Base-by-base conservation (phyloP, 805 yeast genomes). In the Kodamaea neixiangensis region DNA sequence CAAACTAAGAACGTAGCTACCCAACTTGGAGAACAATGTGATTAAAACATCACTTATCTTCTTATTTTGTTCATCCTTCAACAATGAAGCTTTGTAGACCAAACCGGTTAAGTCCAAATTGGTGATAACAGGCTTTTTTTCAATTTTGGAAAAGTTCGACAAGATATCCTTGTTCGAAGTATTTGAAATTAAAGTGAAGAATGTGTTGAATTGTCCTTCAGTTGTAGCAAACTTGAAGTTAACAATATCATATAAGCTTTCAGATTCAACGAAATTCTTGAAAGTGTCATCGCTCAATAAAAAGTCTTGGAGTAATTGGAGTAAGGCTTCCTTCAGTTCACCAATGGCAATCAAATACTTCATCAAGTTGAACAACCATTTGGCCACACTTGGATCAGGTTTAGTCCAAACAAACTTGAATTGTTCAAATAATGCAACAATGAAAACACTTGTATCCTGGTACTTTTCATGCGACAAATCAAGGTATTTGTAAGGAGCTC, bases 401-500 rank as follows among this genome's bases (percentile, higher is more conserved):
- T 57, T 52, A 0, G 65, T 68, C 4, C 75, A 69, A 9, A 81
- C 76, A 61, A 77, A 88, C 47, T 76, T 73, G 66, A 86, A 78
- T 62, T 91, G 97, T 56, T 91, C 97, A 42, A 82, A 65, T 5
- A 73, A 55, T 1, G 63, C 68, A 44, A 72, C 63, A 2, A 68
- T 54, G 46, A 74, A 71, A 15, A 69, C 57, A 55, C 75, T 68
- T 10, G 64, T 48, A 49, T 68, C 70, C 5, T 57, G 47, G 44
- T 63, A 71, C n/a, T 55, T 54, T 9, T 57, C 35, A 49, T 69
- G 73, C 2, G 73, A 64, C 15, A 63, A 51, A 62, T 93, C 97
- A 48, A 89, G 78, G 58, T 91, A 93, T 62, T 88, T 90, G 69
- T 87, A 94, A 0, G 98, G 97, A 0, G 90, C 68, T 54, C 81